Conservation (phyloP, 2,329 filamentous ascomycete species). For the Cladosporium colombiae region DNA sequence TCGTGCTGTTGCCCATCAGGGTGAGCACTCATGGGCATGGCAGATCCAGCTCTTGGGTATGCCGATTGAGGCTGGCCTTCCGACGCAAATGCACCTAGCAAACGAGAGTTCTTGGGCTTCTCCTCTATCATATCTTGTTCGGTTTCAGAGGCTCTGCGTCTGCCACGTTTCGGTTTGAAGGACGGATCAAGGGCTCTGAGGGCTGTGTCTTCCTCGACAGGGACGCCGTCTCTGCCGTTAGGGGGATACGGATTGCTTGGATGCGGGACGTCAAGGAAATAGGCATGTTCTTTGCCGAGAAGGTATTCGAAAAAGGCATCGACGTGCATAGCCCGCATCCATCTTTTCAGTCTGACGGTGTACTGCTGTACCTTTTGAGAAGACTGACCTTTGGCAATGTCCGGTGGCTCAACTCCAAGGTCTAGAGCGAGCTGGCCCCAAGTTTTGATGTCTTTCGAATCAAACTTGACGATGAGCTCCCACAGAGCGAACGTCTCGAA, state of each 20-base stretch:
- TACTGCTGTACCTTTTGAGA: slow-evolving; percentile 95
- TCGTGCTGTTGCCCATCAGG: slow-evolving; percentile 46
- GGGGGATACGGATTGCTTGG: slow-evolving; percentile 63
- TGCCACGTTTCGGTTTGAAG: slow-evolving; percentile 61
- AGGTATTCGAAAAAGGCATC: slow-evolving; percentile 94
- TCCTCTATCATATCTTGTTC: slow-evolving; percentile 32
- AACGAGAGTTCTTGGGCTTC: slow-evolving; percentile 31
- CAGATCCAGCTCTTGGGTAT: slow-evolving; percentile 53
- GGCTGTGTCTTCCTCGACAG: slow-evolving; percentile 84
- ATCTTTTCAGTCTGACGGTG: slow-evolving; percentile 86
- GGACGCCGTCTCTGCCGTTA: slow-evolving; percentile 75
- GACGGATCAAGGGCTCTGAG: slow-evolving; percentile 81
- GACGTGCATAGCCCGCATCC: slow-evolving; percentile 96
- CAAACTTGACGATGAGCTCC: slow-evolving; percentile 75
- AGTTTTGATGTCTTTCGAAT: slow-evolving; percentile 82
- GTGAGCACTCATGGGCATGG: slow-evolving; percentile 55
- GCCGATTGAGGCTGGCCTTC: slow-evolving; percentile 42
- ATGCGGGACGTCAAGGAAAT: slow-evolving; percentile 75
- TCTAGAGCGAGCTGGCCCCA: slow-evolving; percentile 87
- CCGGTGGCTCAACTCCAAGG: slow-evolving; percentile 84
- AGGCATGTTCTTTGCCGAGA: slow-evolving; percentile 72
- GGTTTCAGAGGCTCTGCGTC: slow-evolving; percentile 47
- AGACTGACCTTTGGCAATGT: slow-evolving; percentile 73
- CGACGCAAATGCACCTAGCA: slow-evolving; percentile 22
- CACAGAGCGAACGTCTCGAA: slow-evolving; percentile 79